Evolutionary conservation across 1,284 basidiomycete genomes (phyloP), one percentile per base, ranked within the genome.

Genomic region (Papiliotrema flavescens): DNA sequence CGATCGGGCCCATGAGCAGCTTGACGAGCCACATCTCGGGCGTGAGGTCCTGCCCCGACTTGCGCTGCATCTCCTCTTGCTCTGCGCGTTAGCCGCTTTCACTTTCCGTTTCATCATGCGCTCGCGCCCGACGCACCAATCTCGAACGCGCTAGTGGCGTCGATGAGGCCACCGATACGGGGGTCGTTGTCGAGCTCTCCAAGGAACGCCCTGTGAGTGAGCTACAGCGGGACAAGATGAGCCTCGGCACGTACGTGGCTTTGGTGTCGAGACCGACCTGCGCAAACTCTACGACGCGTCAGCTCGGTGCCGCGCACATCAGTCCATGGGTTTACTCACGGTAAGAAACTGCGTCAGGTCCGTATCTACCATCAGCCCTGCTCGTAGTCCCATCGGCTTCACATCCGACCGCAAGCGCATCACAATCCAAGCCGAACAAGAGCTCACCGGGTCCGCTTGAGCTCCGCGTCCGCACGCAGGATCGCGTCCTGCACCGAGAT

Each of bases 191-290:
- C 78, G 32, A 79, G 64, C 52, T 76, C 74, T 32, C 67, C 76
- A 19, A 80, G 67, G 45, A 22, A 47, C 19, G 19, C 24, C 5
- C 43, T 45, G 41, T 8, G 28, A 32, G n/a, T 7, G 17, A 19
- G 17, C 15, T n/a, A n/a, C 9, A 6, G 20, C 9, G 34, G 28
- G 7, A 36, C n/a, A 5, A 47, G 26, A n/a, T 17, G 32, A 17
- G 7, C 17, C n/a, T 17, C 7, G 15, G 8, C 13, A 39, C 48
- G 19, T 23, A 49, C 48, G 71, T 71, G 1, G 76, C 77, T 57
- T 77, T 77, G 59, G 65, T 39, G 57, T 79, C 78, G 63, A 74
- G 76, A 15, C 77, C 77, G 49, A 79, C 75, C 63, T 78, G 77
- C 1, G 49, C n/a, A n/a, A n/a, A n/a, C n/a, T n/a, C n/a, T n/a